Percentiles rank a stretch among this genome's conserved stretches.
phyloP scores from a whole-genome alignment of 2,329 filamentous ascomycete species.

The Mycosphaerella arachidis region DNA sequence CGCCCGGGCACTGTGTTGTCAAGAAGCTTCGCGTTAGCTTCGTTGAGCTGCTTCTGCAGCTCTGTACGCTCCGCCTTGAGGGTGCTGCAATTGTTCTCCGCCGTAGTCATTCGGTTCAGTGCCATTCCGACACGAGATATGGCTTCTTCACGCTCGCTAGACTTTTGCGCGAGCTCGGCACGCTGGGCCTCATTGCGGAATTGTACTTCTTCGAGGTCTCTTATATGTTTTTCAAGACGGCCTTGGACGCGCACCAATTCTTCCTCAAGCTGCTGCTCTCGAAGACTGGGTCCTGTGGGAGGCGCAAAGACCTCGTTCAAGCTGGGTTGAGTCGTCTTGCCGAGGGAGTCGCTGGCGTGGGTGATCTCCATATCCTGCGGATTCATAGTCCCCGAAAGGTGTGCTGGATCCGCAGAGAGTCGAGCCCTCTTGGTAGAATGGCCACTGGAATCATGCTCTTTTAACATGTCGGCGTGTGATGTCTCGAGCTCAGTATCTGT shows the following conservation, averaged over 20 bases:
- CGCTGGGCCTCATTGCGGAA: slow-evolving; percentile 33
- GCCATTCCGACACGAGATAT: slow-evolving; percentile 23
- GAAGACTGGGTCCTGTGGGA: slow-evolving; percentile 4
- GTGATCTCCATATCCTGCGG: slow-evolving; percentile 36
- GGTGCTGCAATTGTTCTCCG: slow-evolving; percentile 15
- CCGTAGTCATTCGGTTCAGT: slow-evolving; percentile 18
- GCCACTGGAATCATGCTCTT: neutral
- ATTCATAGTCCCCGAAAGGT: slow-evolving; percentile 28
- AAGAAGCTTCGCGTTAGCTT: slow-evolving; percentile 25
- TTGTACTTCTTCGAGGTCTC: slow-evolving; percentile 31
- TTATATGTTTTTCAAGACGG: slow-evolving; percentile 26
- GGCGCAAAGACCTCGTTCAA: neutral
- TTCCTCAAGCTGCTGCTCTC: slow-evolving; percentile 22
- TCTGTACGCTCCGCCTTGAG: slow-evolving; percentile 26
- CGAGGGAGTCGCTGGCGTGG: slow-evolving; percentile 41
- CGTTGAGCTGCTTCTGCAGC: slow-evolving; percentile 29
- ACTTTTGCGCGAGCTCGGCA: slow-evolving; percentile 22
- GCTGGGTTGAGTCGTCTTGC: slow-evolving; percentile 23
- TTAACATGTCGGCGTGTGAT: neutral
- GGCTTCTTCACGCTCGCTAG: slow-evolving; percentile 25
- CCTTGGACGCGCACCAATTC: slow-evolving; percentile 22
- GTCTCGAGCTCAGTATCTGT: slow-evolving; percentile 29
- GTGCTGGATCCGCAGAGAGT: slow-evolving; percentile 6
- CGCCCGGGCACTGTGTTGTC: slow-evolving; percentile 31
- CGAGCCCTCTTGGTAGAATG: slow-evolving; percentile 27